Base-by-base conservation (phyloP, 805 yeast species). In the Nadsonia fulvescens region DNA sequence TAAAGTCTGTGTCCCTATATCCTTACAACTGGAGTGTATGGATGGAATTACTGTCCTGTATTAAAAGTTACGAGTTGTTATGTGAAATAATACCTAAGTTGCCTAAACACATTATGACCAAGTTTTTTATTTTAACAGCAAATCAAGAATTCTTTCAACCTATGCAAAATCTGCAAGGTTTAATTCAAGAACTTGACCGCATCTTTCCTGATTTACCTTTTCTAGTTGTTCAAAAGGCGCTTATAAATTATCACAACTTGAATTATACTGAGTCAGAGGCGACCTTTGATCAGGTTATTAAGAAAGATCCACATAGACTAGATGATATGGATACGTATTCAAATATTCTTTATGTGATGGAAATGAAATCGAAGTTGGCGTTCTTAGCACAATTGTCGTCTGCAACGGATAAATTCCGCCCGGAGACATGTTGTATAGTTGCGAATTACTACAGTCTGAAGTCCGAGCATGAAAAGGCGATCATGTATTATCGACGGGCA, bases 11-110 rank as follows among this genome's bases (percentile, higher is more conserved):
- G 8, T 53, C 61, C 13, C 26, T 60, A 15, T 81, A 72, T 38
- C 93, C 95, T 0, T 76, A 61, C 46, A 86, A 86, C 46, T 89
- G 98, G 98, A 66, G 83, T 29, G 75, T 89, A 32, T 89, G 95
- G 95, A 59, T 63, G 31, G 95, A 86, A 43, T 54, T 89, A 20
- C 53, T 69, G 8, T 54, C 66, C 4, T 67, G 78, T 28, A 50
- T 79, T 15, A 49, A 64, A 5, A 61, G 67, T 15, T 58, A 69
- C 29, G 75, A 72, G 32, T 77, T 75, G 29, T 73, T 42, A n/a
- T 28, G 18, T 8, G 20, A 16, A n/a, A 18, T 31, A 4, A 18
- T 19, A 11, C 21, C 27, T n/a, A 18, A 18, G 8, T 32, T 38
- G 11, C 38, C 36, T 14, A 26, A 26, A 8, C 40, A 41, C 18